phyloP scores from a whole-genome alignment of 257 asterid genomes.

The Penstemon eatonii region DNA sequence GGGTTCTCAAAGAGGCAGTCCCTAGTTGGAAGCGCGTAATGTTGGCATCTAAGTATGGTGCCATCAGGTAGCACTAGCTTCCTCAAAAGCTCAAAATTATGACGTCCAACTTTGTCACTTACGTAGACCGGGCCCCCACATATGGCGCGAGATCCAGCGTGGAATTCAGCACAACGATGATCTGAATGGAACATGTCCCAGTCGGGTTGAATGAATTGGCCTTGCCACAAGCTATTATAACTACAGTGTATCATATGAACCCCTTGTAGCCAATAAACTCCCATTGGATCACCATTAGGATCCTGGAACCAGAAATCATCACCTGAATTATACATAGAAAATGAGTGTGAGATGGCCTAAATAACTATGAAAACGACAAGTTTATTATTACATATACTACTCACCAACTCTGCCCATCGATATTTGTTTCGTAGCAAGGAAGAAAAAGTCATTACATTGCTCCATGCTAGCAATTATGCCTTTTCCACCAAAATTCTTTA shows the following conservation, averaged over 20 bases:
- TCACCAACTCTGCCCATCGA: conserved; percentile 53
- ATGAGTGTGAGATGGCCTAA: background rate
- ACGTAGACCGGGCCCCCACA: conserved; percentile 54
- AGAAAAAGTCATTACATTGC: conserved; percentile 57
- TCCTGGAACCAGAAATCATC: conserved; percentile 54
- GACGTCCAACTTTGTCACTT: conserved; percentile 42
- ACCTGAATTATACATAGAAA: conserved; percentile 23
- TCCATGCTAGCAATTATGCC: conserved; percentile 60
- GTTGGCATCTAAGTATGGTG: conserved; percentile 45
- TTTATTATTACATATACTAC: no score
- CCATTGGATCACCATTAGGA: conserved; percentile 54
- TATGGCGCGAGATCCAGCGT: conserved; percentile 46
- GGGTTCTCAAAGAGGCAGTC: conserved; percentile 55
- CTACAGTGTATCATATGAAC: conserved; percentile 51
- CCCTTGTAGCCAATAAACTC: conserved; percentile 51
- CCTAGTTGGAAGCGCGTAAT: conserved; percentile 52
- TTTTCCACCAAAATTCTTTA: conserved; percentile 37
- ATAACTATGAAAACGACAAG: no score
- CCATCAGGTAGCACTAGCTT: conserved; percentile 50
- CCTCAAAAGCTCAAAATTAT: conserved; percentile 40
- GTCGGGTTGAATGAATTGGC: conserved; percentile 49
- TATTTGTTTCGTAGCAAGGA: conserved; percentile 47
- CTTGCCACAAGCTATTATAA: conserved; percentile 51
- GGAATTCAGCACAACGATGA: conserved; percentile 49
- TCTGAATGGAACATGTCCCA: conserved; percentile 57